Evolutionary conservation across 148 eudicot genomes (phyloP), one percentile per base, ranked within the genome.

Genomic region (Vaccinium myrtillus): DNA sequence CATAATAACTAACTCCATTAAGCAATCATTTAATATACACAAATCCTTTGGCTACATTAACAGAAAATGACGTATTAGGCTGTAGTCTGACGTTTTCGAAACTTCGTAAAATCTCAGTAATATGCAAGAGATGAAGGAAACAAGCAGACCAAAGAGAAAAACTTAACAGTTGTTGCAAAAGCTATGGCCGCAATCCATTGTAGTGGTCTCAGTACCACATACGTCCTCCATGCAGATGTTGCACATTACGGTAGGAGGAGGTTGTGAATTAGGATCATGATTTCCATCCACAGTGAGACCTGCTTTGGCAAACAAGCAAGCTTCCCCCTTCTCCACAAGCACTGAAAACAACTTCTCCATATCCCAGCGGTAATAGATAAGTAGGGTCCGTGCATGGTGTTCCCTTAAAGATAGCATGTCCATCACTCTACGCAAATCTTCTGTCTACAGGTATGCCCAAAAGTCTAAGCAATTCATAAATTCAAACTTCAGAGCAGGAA

Each of bases 181-280:
- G 86, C 86, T 80, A 83, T 94, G 98, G n/a, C 93, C 91, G 82
- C 98, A 94, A 84, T 92, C 95, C 98, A 94, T 94, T 79, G 69
- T 86, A 49, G 93, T 90, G 51, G 83, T 70, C 85, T 92, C 91
- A 77, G 79, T 81, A 32, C 43, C 84, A 43, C 80, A 85, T 21
- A 90, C 86, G 79, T 92, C 91, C 79, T 94, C 95, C 79, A 91
- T 86, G 78, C 98, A 94, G 46, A 94, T 87, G 79, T 82, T 25
- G 84, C 98, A 94, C 83, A 85, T 83, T 32, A 89, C 9, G 4
- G 83, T 83, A 46, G 90, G 89, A 73, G 91, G 77, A 16, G 78
- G 53, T 3, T 73, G 73, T 46, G 90, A 82, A n/a, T 82, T 84
- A 79, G 75, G 59, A 84, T 86, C 87, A 69, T 32, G 81, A 70